These are phyloP conservation scores for Volvox africanus DNA, from an alignment of 139 green algal genomes.

Conservation along the genomic window DNA sequence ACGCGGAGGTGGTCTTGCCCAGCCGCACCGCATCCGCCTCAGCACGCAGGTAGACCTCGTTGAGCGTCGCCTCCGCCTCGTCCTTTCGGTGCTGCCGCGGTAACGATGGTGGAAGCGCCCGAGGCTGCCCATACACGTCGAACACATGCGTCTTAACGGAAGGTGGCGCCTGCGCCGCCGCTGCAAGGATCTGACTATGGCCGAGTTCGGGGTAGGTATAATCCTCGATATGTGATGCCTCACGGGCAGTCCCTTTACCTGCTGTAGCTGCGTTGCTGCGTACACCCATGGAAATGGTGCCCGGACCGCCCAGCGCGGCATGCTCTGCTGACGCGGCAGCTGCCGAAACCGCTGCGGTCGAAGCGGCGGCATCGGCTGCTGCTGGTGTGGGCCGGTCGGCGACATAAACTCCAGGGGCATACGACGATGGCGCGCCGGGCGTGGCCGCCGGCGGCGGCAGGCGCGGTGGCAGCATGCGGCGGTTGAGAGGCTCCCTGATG, in stretches of 20 bases:
- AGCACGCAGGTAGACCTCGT: conserved; percentile 61
- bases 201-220: conserved; percentile 52
- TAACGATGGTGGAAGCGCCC: conserved; percentile 48
- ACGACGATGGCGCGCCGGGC: conserved; percentile 42
- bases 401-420: conserved; percentile 47
- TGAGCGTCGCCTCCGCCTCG: conserved; percentile 50
- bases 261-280: neutral
- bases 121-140: conserved; percentile 72
- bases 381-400: conserved; percentile 2
- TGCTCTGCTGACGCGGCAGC: neutral
- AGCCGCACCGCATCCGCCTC: conserved; percentile 56
- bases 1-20: conserved; percentile 45
- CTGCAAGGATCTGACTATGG: conserved; percentile 29
- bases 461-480: conserved; percentile 51
- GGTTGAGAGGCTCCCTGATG: conserved; percentile 43
- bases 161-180: neutral
- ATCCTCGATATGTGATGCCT: conserved; percentile 3
- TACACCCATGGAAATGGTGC: neutral
- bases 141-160: conserved; percentile 36
- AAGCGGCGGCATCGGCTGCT: neutral
- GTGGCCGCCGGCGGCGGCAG: conserved; percentile 37
- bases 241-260: neutral
- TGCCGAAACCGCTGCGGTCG: neutral
- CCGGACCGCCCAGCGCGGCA: neutral
- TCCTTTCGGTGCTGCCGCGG: conserved; percentile 46